Base-by-base conservation (phyloP, 345 rosid species). In the Lumnitzera littorea region DNA sequence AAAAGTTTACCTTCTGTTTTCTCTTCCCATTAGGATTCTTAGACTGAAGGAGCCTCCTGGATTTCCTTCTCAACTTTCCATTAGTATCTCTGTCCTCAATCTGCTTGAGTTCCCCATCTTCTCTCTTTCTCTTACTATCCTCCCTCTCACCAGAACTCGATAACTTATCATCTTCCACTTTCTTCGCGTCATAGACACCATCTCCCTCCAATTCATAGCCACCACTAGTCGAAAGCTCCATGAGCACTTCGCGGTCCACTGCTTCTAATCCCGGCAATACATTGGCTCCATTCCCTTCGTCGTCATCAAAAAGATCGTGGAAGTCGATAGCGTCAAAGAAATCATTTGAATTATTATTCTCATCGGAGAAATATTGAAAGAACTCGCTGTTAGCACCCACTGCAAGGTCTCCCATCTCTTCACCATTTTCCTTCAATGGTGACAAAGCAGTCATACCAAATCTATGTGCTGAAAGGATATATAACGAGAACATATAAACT, bases 261-360 rank as follows among this genome's bases (percentile, higher is more conserved):
- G 50, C 72, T 75, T 89, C 96, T 89, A 87, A 71, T 53, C 82
- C 95, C 2, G 94, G 91, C 23, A 84, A 60, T 58, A 63, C 65
- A 55, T 77, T 88, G 0, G 43, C 43, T 5, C 72, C 87, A 24
- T 75, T 5, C 89, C 48, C 43, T 43, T 80, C 64, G 20, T 86
- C 73, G 0, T 82, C 85, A 49, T 61, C 55, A 25, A 89, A 87
- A 72, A 92, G 74, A 67, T 92, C 89, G 15, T 85, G 96, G 56
- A 89, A 89, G 70, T 87, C 84, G 50, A 89, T 87, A 62, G 81
- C 78, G 31, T 82, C 94, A 0, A 80, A 72, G 69, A 81, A 53
- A 66, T 60, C 46, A 50, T 53, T 7, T 36, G 43, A 9, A 36
- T 36, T 36, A 9, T 36, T 9, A 36, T 36, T 61, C 41, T 74